Conservation (phyloP, 345 rosid species). For the Boechera stricta region DNA sequence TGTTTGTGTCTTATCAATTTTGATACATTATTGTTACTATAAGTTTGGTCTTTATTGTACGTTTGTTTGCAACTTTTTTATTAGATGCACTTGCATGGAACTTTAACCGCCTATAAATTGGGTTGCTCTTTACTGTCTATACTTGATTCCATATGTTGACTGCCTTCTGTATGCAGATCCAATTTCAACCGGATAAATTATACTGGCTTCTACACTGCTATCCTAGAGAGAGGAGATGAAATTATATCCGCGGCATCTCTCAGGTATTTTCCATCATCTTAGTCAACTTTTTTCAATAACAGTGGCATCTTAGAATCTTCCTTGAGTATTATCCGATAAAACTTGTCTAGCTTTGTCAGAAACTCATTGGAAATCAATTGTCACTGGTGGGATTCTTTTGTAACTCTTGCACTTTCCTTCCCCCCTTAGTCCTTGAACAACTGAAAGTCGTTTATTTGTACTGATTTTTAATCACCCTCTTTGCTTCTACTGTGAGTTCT, state of each 20-base stretch:
- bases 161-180: slow-evolving; percentile 41
- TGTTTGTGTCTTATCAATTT: slow-evolving; percentile 17
- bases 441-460: neutral
- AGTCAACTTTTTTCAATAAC: slow-evolving; percentile 8
- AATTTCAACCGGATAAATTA: slow-evolving; percentile 48
- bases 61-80: neutral
- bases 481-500: slow-evolving; percentile 6
- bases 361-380: slow-evolving; percentile 15
- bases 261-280: slow-evolving; percentile 37
- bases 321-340: neutral
- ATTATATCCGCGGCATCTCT: slow-evolving; percentile 50
- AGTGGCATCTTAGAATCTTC: neutral
- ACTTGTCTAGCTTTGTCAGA: neutral
- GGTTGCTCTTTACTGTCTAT: slow-evolving; percentile 19
- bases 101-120: neutral
- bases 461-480: neutral
- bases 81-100: slow-evolving; percentile 9
- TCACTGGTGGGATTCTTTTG: slow-evolving; percentile 11
- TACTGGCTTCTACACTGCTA: slow-evolving; percentile 49
- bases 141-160: slow-evolving; percentile 15
- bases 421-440: neutral
- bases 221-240: slow-evolving; percentile 49
- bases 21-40: neutral
- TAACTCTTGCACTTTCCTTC: slow-evolving; percentile 5
- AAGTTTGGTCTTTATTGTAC: neutral